phyloP scores from a whole-genome alignment of 78 protist genomes.

The Dictyostelium brefeldianum region DNA sequence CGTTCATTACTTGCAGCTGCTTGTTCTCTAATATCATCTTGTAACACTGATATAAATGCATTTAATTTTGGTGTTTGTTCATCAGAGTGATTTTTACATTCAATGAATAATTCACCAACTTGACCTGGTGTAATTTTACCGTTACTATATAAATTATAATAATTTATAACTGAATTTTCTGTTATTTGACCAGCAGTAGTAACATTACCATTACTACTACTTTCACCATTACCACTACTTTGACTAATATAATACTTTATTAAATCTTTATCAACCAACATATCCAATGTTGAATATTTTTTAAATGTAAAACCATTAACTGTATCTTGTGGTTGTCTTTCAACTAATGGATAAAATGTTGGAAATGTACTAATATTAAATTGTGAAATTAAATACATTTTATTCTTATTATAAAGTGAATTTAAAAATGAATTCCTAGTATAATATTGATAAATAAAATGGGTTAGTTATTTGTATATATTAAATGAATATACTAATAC shows the following conservation, averaged over 20 bases:
- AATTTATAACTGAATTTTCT: conserved; percentile 1
- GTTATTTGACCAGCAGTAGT: not conserved
- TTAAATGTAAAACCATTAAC: not conserved
- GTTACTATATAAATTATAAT: not conserved
- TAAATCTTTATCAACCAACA: conserved; percentile 8
- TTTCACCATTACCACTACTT: not conserved
- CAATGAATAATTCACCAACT: not conserved
- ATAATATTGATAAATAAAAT: not conserved
- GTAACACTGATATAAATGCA: conserved; percentile 34
- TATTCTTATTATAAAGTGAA: conserved; percentile 41
- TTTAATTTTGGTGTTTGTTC: conserved; percentile 17
- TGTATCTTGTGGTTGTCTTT: not conserved
- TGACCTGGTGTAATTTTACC: conserved; percentile 4
- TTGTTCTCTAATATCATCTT: conserved; percentile 23
- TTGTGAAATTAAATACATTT: not conserved
- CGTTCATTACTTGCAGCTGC: conserved; percentile 33
- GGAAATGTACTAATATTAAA: not conserved
- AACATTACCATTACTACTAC: not conserved
- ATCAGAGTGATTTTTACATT: conserved; percentile 42
- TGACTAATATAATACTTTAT: not conserved
- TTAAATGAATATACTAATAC: not conserved
- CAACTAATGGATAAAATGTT: conserved; percentile 35
- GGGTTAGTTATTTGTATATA: not conserved
- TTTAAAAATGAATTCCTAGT: conserved; percentile 45
- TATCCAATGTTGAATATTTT: conserved; percentile 17